Conservation (phyloP, 495 filamentous ascomycete genomes). For the Lophiotrema nucula region DNA sequence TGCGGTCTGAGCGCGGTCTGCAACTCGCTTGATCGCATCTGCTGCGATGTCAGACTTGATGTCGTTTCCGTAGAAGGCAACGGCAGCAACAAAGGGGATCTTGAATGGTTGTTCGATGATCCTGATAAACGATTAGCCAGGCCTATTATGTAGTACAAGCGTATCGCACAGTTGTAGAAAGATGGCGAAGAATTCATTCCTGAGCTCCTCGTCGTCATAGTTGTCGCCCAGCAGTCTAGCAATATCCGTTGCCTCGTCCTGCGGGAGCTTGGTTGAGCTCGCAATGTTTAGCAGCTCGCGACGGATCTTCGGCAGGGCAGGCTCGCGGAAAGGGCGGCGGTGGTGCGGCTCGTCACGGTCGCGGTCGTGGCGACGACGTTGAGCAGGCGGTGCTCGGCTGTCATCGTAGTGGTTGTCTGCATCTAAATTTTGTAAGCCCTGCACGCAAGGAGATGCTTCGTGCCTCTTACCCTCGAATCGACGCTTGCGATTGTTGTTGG, state of each 20-base stretch:
- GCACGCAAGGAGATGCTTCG: too few relatives aligned
- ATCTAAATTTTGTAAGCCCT: too few relatives aligned
- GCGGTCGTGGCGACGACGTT: constrained; percentile 57
- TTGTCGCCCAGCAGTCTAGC: constrained; percentile 74
- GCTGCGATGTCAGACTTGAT: constrained; percentile 68
- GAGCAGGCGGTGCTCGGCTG: constrained; percentile 54
- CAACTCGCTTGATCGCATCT: constrained; percentile 63
- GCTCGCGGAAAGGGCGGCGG: constrained; percentile 61
- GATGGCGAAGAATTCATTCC: constrained; percentile 66
- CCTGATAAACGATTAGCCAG: too few relatives aligned
- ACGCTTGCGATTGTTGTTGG: constrained; percentile 63
- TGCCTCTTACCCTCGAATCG: constrained; percentile 58
- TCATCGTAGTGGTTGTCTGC: constrained; percentile 73
- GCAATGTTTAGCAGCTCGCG: constrained; percentile 80
- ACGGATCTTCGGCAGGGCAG: constrained; percentile 70
- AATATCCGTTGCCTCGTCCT: constrained; percentile 76
- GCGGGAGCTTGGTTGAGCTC: constrained; percentile 44
- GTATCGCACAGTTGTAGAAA: constrained; percentile 72
- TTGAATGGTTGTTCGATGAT: constrained; percentile 90
- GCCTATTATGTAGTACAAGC: too few relatives aligned
- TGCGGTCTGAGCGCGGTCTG: constrained; percentile 56
- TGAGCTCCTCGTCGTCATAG: constrained; percentile 75
- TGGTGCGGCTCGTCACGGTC: neutral
- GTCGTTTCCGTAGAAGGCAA: constrained; percentile 72
- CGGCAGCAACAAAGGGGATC: constrained; percentile 84